Evolutionary conservation across 1,139 yeast genomes (phyloP), one percentile per base, ranked within the genome.

Genomic region (Saccharomyces hybrid): DNA sequence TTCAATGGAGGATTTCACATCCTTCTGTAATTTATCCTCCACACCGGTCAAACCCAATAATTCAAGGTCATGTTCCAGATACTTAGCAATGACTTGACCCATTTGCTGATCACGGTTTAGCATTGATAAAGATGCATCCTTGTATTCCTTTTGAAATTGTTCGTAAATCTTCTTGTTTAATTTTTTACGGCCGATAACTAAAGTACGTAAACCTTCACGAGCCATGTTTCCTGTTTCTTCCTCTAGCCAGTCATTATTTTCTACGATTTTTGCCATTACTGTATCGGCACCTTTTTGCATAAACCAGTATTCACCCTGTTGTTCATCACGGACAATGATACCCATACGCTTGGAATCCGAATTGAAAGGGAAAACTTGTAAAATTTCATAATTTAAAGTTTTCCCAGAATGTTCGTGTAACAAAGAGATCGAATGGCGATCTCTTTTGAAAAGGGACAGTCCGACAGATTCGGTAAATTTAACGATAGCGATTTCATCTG

Each of bases 161-260:
- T 81, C 81, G 64, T 82, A 88, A 1, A 77, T 62, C 52, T 79
- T 78, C 11, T 69, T 64, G 11, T 78, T 75, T 49, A 95, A 71
- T 62, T 78, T 82, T 70, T 89, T 90, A 55, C 96, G 78, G 25
- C 93, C 98, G 62, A 95, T 82, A 1, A 95, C 99, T 63, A 95
- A 78, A 0, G 99, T 95, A 67, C 99, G 81, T 59, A 95, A 77
- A 9, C 99, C 99, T 73, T 95, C 99, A 60, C 99, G 82, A 1
- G 99, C 99, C 97, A 95, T 90, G 65, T 95, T 95, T 19, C 91
- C 86, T 0, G 96, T 88, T 71, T 95, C 99, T 72, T 95, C 99
- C 55, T 95, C 99, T 19, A 95, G 74, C 99, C 99, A 95, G 68
- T 93, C 98, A 67, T 85, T 91, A 46, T 80, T 78, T 61, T 81